These are phyloP conservation scores for Amaranthus cruentus DNA, from an alignment of 148 eudicot species.

Conservation along the genomic window DNA sequence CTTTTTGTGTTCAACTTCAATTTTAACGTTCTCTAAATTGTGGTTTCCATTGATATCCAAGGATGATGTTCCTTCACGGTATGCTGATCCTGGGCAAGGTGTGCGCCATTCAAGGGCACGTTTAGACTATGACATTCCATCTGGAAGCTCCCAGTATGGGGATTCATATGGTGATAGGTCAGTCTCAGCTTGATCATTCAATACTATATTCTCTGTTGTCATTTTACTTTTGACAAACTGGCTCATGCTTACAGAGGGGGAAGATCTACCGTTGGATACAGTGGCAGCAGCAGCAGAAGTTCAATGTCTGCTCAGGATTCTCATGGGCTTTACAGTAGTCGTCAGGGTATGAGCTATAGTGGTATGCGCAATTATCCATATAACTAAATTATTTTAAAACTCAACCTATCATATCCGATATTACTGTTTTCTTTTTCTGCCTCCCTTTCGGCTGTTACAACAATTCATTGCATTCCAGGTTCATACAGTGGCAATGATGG, in stretches of 20 bases:
- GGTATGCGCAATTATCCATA: constrained; percentile 29
- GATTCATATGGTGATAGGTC: constrained; percentile 86
- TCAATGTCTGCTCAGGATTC: constrained; percentile 72
- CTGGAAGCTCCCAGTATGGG: constrained; percentile 64
- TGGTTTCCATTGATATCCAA: constrained; percentile 11
- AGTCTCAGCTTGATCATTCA: constrained; percentile 8
- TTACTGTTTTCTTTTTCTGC: neutral
- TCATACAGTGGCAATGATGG: constrained; percentile 62
- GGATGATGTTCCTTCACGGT: constrained; percentile 87
- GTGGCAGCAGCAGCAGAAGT: constrained; percentile 59
- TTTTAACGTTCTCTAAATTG: neutral
- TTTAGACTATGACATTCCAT: constrained; percentile 71
- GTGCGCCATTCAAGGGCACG: constrained; percentile 89
- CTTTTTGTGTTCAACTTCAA: neutral
- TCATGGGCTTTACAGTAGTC: constrained; percentile 72
- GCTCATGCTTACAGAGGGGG: constrained; percentile 46
- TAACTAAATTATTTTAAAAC: neutral
- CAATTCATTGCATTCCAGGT: constrained; percentile 34
- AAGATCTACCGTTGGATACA: constrained; percentile 68
- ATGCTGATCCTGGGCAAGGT: constrained; percentile 52
- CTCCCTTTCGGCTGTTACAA: neutral
- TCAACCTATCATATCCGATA: too few relatives aligned
- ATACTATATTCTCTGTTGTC: neutral
- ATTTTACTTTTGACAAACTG: neutral
- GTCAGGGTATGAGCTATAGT: constrained; percentile 72